Conservation (phyloP, 768 basidiomycete genomes). For the Pulveroboletus frians region DNA sequence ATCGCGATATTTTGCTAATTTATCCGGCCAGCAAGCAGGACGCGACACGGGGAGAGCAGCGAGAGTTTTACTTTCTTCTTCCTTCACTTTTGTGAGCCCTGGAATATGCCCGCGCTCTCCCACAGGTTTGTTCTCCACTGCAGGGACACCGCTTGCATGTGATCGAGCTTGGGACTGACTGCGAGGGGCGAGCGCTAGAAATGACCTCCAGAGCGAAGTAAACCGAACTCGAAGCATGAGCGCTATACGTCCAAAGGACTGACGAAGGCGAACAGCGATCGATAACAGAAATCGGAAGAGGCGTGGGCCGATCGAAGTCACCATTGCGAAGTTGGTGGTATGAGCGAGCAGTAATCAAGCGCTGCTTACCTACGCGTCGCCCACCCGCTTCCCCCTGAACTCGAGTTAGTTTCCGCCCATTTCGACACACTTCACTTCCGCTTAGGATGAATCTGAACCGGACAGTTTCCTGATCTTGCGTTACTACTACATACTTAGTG, state of each 20-base stretch:
- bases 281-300: conserved; percentile 3
- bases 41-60: background rate
- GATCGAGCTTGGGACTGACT: background rate
- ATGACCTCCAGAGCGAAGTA: background rate
- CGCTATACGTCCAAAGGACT: background rate
- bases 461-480: no score
- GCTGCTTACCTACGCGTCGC: no score
- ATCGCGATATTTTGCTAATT: background rate
- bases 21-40: background rate
- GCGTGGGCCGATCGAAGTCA: background rate
- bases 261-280: conserved; percentile 3
- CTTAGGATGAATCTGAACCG: no score
- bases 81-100: background rate
- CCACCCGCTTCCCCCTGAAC: no score
- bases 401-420: no score
- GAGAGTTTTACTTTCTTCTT: background rate
- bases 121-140: background rate
- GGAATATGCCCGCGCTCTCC: background rate
- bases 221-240: background rate
- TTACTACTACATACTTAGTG: no score
- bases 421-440: no score
- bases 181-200: background rate
- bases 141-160: background rate
- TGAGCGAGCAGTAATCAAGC: no score
- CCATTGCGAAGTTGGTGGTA: background rate